A percentile compares a stretch with the other conserved stretches of the same genome.
Conservation (phyloP, 1,284 basidiomycete species). For the Phenoliferia sp. region DNA sequence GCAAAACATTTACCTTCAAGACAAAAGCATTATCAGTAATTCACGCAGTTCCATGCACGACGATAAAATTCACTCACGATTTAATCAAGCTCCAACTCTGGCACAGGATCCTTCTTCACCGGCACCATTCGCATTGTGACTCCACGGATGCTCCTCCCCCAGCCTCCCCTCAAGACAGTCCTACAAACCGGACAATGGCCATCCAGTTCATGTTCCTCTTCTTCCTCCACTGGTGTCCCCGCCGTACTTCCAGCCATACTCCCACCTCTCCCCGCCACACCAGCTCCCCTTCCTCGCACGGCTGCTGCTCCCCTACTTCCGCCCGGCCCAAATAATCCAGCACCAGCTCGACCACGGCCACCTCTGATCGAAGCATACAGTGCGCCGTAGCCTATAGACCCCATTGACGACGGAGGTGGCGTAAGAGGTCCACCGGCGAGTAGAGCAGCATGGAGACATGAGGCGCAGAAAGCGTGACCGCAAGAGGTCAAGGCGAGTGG, state of each 20-base stretch:
- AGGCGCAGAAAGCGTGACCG: slow-evolving; percentile 35
- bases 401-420: slow-evolving; percentile 13
- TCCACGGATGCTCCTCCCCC: slow-evolving; percentile 25
- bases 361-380: not conserved
- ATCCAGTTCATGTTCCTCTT: slow-evolving; percentile 21
- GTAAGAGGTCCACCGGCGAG: slow-evolving; percentile 25
- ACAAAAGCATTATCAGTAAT: too few relatives aligned
- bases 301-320: not conserved
- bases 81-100: not conserved
- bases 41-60: too few relatives aligned
- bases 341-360: too few relatives aligned
- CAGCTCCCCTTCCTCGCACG: not conserved
- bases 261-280: not conserved
- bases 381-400: not conserved
- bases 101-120: slow-evolving; percentile 1
- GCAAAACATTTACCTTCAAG: too few relatives aligned
- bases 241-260: not conserved
- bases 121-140: slow-evolving; percentile 27
- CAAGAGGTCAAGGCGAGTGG: slow-evolving; percentile 34
- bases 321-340: not conserved
- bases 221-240: not conserved
- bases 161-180: slow-evolving; percentile 23
- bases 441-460: slow-evolving; percentile 25
- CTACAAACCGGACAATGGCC: slow-evolving; percentile 31
- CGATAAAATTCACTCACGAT: too few relatives aligned